A percentile compares a stretch with the other conserved stretches of the same genome.
These are phyloP conservation scores for Nothophytophthora sp. DNA, from an alignment of 352 stramenopile genomes.

Conservation along the genomic window DNA sequence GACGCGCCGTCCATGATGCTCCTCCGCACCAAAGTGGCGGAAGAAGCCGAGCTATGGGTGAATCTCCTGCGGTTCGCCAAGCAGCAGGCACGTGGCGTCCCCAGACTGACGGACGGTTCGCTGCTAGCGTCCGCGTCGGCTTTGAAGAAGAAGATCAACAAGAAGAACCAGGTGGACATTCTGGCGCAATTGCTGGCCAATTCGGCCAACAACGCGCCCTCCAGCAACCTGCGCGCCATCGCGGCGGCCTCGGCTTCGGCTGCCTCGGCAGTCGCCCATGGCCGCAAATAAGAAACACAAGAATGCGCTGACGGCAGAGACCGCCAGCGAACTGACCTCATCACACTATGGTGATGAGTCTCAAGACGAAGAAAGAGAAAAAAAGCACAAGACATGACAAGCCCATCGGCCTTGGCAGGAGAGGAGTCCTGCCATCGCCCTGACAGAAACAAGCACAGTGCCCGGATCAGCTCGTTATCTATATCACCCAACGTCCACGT, in stretches of 20 bases:
- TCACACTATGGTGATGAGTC: constrained; percentile 14
- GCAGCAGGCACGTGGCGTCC: constrained; percentile 34
- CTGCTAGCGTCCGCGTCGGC: constrained; percentile 26
- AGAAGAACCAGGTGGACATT: constrained; percentile 50
- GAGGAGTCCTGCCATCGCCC: constrained; percentile 8
- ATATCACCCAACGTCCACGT: constrained; percentile 34
- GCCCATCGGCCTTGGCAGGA: constrained; percentile 6
- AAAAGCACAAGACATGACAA: constrained; percentile 39
- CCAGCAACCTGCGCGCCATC: constrained; percentile 35
- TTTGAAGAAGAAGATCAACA: constrained; percentile 39
- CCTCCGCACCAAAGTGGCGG: constrained; percentile 52
- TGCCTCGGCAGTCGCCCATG: constrained; percentile 29
- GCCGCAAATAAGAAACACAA: constrained; percentile 22
- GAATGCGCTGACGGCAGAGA: constrained; percentile 24
- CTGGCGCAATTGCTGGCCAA: constrained; percentile 40
- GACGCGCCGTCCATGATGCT: constrained; percentile 53
- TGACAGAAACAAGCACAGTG: constrained; percentile 30
- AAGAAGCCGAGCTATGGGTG: constrained; percentile 76
- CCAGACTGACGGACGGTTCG: constrained; percentile 21
- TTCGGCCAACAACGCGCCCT: constrained; percentile 33
- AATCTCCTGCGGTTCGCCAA: constrained; percentile 71
- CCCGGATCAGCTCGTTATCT: constrained; percentile 30
- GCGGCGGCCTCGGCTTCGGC: constrained; percentile 33
- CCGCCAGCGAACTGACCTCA: constrained; percentile 1
- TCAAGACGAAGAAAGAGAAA: constrained; percentile 39